Base-by-base conservation (phyloP, 2,329 filamentous ascomycete genomes). In the Colletotrichum noveboracense region DNA sequence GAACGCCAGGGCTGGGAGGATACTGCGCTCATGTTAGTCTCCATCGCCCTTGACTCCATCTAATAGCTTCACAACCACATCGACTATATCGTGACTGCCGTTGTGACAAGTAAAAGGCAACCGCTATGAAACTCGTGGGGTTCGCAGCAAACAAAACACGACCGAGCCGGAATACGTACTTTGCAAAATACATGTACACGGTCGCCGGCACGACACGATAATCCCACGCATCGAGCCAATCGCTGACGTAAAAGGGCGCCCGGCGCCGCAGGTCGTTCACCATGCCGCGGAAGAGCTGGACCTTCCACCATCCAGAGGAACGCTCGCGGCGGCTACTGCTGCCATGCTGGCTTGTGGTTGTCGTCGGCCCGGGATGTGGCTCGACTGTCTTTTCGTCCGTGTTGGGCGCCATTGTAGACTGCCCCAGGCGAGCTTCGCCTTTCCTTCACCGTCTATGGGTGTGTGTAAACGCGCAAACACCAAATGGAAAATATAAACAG, bases 171-270 rank as follows among this genome's bases (percentile, higher is more conserved):
- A 16, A 36, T 24, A 78, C 88, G 77, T 89, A 96, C 95, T 97
- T 97, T 77, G 95, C 95, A 89, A 97, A 98, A 87, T 97, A 98
- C 94, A 97, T 98, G 85, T 97, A 97, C 34, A 97, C 87, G 12
- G 95, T 97, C 18, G 95, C 95, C 2, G 95, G 95, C 52, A 98
- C 90, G 56, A 98, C 94, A 70, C 95, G 91, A 86, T 98, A 98
- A 82, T 97, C 94, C 94, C 94, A 97, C 2, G 95, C 95, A 86
- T 98, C 95, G 21, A 83, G 88, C 94, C 94, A 97, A 84, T 98
- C 95, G 84, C 93, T 96, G 85, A 86, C 88, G 82, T 97, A 98
- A 82, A 90, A 97, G 1, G 95, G 95, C 9, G 90, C 89, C 77
- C 95, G 88, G 74, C 95, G 91, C 78, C 92, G 92, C 38, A 97